Base-by-base conservation (phyloP, 257 asterid species). In the Nicotiana tabacum region DNA sequence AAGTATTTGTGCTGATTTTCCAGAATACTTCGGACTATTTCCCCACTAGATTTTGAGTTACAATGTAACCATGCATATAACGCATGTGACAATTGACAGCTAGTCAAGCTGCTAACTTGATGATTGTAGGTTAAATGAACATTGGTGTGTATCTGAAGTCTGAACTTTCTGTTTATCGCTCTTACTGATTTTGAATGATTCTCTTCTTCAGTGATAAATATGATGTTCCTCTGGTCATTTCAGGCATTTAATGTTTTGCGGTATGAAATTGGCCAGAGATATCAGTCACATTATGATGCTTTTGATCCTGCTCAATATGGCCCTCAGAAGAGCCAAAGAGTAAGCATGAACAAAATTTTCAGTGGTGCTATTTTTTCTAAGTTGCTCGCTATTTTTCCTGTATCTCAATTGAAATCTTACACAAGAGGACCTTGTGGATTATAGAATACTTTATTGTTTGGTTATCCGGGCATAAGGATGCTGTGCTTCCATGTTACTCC, bases 301-400 rank as follows among this genome's bases (percentile, higher is more conserved):
- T 93, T 94, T 87, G 90, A 87, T 86, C 97, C 98, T 85, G 90
- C 93, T 84, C 98, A 94, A 86, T 96, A 94, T 33, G 99, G 98
- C 65, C 98, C 98, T 11, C 98, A 93, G 87, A 91, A 88, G 91
- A 96, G 97, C 92, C 98, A 92, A 85, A 90, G 99, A 94, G 99
- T 96, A 91, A 81, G 83, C 48, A 21, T 48, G 35, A 70, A 37
- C 61, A 12, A 10, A 46, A 46, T 46, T 72, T 72, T 12, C 79
- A 46, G 7, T 48, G 37, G 39, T 72, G 15, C 79, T 72, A 13
- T 24, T 43, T 70, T 70, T 24, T 48, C 79, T 72, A 72, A 12
- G 13, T 72, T 35, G 16, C 79, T 24, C 39, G 3, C 79, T 72
- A 72, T 72, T 12, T 72, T 18, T 46, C 15, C 3, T 24, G 61